Conservation (phyloP, 2,329 filamentous ascomycete species). For the Cryphonectria japonica region DNA sequence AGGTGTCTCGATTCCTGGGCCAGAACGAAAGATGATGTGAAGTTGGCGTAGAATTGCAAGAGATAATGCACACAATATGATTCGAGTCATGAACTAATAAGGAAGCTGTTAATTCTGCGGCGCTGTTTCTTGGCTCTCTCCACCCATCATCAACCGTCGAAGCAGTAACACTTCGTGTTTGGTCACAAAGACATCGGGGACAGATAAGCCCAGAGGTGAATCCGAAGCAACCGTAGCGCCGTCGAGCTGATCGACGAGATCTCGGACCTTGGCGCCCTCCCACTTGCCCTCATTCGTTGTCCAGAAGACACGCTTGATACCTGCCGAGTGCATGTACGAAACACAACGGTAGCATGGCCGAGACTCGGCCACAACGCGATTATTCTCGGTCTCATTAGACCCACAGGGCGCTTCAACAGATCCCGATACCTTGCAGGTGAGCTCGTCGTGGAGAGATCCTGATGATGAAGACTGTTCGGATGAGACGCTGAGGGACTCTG, state of each 20-base stretch:
- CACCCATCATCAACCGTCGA: constrained; percentile 34
- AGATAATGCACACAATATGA: neutral
- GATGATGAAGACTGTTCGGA: constrained; percentile 25
- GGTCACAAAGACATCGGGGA: constrained; percentile 49
- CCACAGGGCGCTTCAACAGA: constrained; percentile 6
- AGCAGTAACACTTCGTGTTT: constrained; percentile 57
- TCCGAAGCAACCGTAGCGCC: constrained; percentile 31
- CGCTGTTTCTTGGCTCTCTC: neutral
- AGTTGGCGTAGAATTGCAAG: neutral
- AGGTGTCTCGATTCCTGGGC: neutral
- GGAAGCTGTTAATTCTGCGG: neutral
- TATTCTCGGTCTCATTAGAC: neutral
- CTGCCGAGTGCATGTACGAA: constrained; percentile 53
- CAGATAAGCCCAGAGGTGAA: constrained; percentile 8
- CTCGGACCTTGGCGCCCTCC: constrained; percentile 54
- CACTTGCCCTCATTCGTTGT: constrained; percentile 51
- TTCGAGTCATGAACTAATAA: neutral
- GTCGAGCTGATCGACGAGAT: constrained; percentile 52
- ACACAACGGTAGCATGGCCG: constrained; percentile 57
- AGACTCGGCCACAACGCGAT: constrained; percentile 39
- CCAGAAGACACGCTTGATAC: constrained; percentile 58
- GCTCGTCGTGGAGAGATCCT: constrained; percentile 53
- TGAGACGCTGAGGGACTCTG: constrained; percentile 16
- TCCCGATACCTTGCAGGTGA: constrained; percentile 34
- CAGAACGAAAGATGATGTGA: neutral